Conservation (phyloP, 257 asterid genomes). For the Gardenia jasminoides region DNA sequence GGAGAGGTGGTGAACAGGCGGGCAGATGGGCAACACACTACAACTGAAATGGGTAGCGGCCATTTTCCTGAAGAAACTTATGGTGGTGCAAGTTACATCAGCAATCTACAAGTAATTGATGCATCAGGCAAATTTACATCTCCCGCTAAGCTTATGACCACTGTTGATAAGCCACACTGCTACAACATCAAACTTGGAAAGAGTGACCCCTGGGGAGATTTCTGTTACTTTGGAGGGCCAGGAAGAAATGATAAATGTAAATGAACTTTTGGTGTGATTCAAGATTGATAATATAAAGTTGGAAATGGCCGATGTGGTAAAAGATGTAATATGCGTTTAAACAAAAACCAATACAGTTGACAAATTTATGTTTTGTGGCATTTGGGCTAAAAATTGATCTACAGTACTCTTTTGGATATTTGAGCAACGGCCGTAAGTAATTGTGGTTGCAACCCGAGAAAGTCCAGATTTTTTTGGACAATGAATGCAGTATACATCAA, state of each 20-base stretch:
- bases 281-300: too few relatives aligned
- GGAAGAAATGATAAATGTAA: constrained; percentile 18
- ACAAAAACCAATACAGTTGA: too few relatives aligned
- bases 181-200: neutral
- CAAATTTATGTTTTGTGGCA: too few relatives aligned
- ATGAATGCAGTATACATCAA: too few relatives aligned
- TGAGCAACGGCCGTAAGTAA: too few relatives aligned
- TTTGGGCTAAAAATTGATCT: too few relatives aligned
- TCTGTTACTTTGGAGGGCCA: constrained; percentile 20
- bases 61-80: constrained; percentile 19
- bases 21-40: constrained; percentile 11
- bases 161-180: constrained; percentile 5
- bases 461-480: too few relatives aligned
- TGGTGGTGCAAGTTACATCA: constrained; percentile 15
- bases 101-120: constrained; percentile 11
- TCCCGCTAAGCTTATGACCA: neutral
- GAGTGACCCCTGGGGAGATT: constrained; percentile 4
- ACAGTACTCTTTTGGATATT: too few relatives aligned
- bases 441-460: too few relatives aligned
- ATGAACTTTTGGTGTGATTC: too few relatives aligned
- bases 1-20: constrained; percentile 18
- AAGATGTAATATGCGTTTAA: too few relatives aligned
- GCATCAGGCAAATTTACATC: constrained; percentile 8
- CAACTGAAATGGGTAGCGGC: constrained; percentile 25
- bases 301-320: too few relatives aligned